Conservation (phyloP, 768 basidiomycete species). For the Boletellus ananiceps region DNA sequence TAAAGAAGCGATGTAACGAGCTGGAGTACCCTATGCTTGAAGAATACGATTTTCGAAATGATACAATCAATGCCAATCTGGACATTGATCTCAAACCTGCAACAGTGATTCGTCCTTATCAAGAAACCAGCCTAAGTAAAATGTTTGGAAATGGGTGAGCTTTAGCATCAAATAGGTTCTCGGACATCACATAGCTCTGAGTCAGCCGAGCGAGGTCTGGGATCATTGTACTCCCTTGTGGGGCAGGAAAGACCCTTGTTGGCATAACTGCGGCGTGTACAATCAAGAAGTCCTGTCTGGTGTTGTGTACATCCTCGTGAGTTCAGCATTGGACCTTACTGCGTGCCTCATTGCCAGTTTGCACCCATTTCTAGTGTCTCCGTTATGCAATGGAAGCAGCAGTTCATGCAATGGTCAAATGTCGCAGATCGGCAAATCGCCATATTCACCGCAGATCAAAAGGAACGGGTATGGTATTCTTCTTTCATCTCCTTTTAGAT, state of each 20-base stretch:
- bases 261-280: conserved; percentile 99
- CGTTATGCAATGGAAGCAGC: conserved; percentile 98
- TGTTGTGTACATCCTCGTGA: conserved; percentile 96
- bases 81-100: conserved; percentile 99
- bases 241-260: conserved; percentile 97
- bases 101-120: conserved; percentile 95
- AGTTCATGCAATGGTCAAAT: conserved; percentile 99
- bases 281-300: conserved; percentile 97
- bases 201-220: conserved; percentile 91
- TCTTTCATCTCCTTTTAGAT: not conserved
- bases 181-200: conserved; percentile 2
- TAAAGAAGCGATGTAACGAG: conserved; percentile 95
- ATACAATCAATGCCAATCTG: conserved; percentile 91
- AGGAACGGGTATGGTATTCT: conserved; percentile 71
- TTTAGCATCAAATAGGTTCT: not conserved
- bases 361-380: conserved; percentile 53
- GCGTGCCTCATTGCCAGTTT: conserved; percentile 1
- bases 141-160: conserved; percentile 98
- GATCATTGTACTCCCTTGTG: conserved; percentile 97
- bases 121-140: conserved; percentile 96
- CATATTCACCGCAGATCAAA: conserved; percentile 95
- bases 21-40: conserved; percentile 97
- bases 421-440: conserved; percentile 95
- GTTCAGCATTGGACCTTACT: conserved; percentile 28
- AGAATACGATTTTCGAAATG: conserved; percentile 98